Evolutionary conservation across 169 alveolate species (phyloP).

Genomic region (Plasmodium gaboni): DNA sequence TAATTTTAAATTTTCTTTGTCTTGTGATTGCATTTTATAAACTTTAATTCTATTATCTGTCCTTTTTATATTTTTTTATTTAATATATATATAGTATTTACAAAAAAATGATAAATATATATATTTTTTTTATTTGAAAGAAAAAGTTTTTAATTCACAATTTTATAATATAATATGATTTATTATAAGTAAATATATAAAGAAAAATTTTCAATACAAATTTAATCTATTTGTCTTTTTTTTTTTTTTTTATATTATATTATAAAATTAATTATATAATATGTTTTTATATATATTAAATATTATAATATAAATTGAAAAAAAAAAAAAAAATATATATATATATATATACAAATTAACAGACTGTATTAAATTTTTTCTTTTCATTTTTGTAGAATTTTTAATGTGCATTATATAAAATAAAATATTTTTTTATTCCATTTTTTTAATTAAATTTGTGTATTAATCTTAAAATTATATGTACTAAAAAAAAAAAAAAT

Average conservation of each 20-base stretch:
- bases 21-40: slow-evolving; percentile 62
- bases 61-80: slow-evolving; percentile 7
- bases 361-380: slow-evolving; percentile 31
- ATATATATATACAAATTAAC: slow-evolving; percentile 13
- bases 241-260: slow-evolving; percentile 9
- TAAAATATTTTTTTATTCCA: slow-evolving; percentile 1
- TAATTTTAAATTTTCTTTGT: slow-evolving; percentile 62
- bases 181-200: slow-evolving; percentile 14
- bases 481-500: slow-evolving; percentile 10
- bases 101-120: neutral
- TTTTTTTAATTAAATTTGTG: slow-evolving; percentile 17
- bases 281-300: slow-evolving; percentile 4
- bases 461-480: slow-evolving; percentile 13
- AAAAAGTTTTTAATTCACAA: neutral
- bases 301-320: slow-evolving; percentile 14
- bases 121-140: too few relatives aligned
- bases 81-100: slow-evolving; percentile 13
- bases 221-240: slow-evolving; percentile 18
- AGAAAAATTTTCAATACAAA: slow-evolving; percentile 18
- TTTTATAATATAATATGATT: slow-evolving; percentile 28
- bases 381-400: slow-evolving; percentile 28
- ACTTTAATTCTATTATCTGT: neutral
- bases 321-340: slow-evolving; percentile 19
- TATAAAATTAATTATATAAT: slow-evolving; percentile 5
- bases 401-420: slow-evolving; percentile 50